phyloP scores from a whole-genome alignment of 2,329 filamentous ascomycete genomes.

The Hypocrella siamensis region DNA sequence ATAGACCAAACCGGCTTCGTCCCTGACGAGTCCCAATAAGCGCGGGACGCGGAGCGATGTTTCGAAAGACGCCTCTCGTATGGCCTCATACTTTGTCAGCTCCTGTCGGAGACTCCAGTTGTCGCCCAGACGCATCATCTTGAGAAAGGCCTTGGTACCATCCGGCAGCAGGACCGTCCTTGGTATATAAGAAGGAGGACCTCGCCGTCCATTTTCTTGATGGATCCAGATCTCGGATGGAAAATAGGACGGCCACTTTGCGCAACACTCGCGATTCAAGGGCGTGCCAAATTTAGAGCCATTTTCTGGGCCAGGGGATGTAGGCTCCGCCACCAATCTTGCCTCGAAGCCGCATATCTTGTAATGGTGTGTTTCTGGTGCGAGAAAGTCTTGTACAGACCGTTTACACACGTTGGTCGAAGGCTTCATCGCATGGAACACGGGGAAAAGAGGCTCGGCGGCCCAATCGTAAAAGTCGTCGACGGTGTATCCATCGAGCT shows the following conservation, averaged over 20 bases:
- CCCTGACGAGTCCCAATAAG: conserved; percentile 4
- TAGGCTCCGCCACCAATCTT: neutral
- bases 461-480: conserved; percentile 11
- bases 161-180: conserved; percentile 3
- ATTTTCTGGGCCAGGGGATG: neutral
- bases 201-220: neutral
- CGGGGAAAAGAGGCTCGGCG: conserved; percentile 3
- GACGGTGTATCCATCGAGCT: conserved; percentile 8
- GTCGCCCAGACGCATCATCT: conserved; percentile 4
- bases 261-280: neutral
- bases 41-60: conserved; percentile 4
- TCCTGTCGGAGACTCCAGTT: conserved; percentile 2
- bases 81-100: conserved; percentile 5
- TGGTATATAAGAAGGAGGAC: neutral
- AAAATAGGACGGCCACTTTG: neutral
- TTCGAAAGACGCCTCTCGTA: conserved; percentile 3
- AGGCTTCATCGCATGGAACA: neutral
- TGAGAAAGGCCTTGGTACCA: conserved; percentile 4
- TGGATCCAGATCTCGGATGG: neutral
- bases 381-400: neutral
- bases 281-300: neutral
- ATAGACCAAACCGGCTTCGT: conserved; percentile 2
- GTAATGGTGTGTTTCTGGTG: neutral
- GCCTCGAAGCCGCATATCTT: neutral
- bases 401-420: too few species aligned